These are phyloP conservation scores for Neurospora sp. DNA, from an alignment of 495 filamentous ascomycete species.

Conservation along the genomic window DNA sequence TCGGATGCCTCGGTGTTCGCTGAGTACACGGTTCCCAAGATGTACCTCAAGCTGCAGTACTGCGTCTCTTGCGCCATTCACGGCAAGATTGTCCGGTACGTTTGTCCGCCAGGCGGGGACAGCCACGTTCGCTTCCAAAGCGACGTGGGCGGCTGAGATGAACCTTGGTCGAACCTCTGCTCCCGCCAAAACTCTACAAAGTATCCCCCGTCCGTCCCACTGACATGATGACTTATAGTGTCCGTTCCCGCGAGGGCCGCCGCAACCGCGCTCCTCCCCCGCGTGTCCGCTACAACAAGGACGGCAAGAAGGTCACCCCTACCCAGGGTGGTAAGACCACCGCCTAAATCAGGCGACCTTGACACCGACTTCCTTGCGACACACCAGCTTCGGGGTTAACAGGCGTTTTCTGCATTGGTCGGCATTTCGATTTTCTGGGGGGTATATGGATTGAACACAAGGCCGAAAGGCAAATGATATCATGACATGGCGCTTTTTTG, in stretches of 20 bases:
- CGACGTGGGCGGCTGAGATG: slow-evolving; percentile 45
- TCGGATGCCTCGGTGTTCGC: slow-evolving; percentile 97
- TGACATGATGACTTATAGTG: slow-evolving; percentile 50
- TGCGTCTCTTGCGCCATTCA: slow-evolving; percentile 99
- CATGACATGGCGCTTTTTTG: slow-evolving; percentile 15
- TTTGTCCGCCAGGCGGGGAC: slow-evolving; percentile 32
- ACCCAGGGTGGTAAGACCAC: slow-evolving; percentile 52
- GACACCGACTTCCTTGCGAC: slow-evolving; percentile 3
- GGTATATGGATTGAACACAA: slow-evolving; percentile 3
- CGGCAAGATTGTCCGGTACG: slow-evolving; percentile 99
- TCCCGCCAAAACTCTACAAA: slow-evolving; percentile 17
- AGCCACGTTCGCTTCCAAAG: slow-evolving; percentile 20
- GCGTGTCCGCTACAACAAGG: slow-evolving; percentile 98
- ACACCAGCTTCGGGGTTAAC: slow-evolving; percentile 11
- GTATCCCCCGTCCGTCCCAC: slow-evolving; percentile 8
- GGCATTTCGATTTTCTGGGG: slow-evolving; percentile 14
- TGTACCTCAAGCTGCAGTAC: slow-evolving; percentile 99
- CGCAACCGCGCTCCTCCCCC: slow-evolving; percentile 98
- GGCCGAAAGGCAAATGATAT: slow-evolving; percentile 18
- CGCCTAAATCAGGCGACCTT: slow-evolving; percentile 8
- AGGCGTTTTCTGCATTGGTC: slow-evolving; percentile 11
- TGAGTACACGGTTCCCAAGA: slow-evolving; percentile 99
- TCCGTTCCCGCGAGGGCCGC: slow-evolving; percentile 91
- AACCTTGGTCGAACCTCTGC: slow-evolving; percentile 48
- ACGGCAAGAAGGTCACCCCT: slow-evolving; percentile 98